Percentiles rank a stretch among this genome's conserved stretches.
Conservation (phyloP, 2,329 filamentous ascomycete species). For the Penicillium sp. region DNA sequence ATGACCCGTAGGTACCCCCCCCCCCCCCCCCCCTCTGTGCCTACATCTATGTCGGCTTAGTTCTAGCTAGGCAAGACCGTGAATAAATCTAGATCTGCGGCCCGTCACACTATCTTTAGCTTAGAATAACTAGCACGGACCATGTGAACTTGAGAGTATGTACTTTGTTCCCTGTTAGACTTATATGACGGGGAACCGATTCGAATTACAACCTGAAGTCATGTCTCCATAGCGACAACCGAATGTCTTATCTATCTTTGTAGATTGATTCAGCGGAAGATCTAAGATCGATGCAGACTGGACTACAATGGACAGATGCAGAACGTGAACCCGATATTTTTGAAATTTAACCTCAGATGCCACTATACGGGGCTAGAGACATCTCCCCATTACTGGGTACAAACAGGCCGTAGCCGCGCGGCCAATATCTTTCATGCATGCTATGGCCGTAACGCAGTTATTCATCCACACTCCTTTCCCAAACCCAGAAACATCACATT, state of each 20-base stretch:
- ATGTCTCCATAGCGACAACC: neutral
- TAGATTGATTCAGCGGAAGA: neutral
- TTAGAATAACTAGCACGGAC: neutral
- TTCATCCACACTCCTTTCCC: conserved; percentile 42
- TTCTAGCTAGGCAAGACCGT: neutral
- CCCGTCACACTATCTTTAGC: neutral
- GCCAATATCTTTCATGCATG: conserved; percentile 42
- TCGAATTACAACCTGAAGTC: neutral
- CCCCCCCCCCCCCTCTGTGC: too few species aligned
- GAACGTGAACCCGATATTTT: conserved; percentile 36
- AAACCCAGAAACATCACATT: conserved; percentile 48
- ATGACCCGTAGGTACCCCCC: neutral
- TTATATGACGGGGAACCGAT: neutral
- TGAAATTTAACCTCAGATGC: conserved; percentile 41
- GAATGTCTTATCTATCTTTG: neutral
- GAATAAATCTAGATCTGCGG: neutral
- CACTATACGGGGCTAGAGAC: conserved; percentile 44
- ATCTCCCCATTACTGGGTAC: conserved; percentile 38
- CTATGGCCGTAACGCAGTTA: conserved; percentile 45
- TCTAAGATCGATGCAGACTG: neutral
- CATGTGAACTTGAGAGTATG: neutral
- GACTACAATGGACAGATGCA: neutral
- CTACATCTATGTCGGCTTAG: neutral
- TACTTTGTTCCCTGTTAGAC: neutral
- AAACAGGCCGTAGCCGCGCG: conserved; percentile 38